Evolutionary conservation across 768 basidiomycete species (phyloP), one percentile per base, ranked within the genome.

Genomic region (Lepiota venenata): DNA sequence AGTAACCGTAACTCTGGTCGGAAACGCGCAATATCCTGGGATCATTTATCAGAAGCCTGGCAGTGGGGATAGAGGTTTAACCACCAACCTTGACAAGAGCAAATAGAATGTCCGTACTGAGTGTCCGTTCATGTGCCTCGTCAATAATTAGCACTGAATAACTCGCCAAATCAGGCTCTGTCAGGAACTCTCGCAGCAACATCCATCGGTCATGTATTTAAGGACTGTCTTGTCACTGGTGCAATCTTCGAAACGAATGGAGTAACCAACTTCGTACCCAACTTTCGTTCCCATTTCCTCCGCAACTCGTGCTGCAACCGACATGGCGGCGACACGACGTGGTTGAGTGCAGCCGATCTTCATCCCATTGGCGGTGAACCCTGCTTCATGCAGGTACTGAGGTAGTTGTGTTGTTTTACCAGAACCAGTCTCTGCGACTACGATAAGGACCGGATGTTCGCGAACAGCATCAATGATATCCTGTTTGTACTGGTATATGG

Each of bases 191-290:
- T 64, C 97, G 82, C 42, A 98, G 74, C 22, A 99, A 78, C 97
- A 99, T 98, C 97, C 97, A 65, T 99, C 97, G 41, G 97, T 99
- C 97, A 99, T 97, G 72, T 99, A 99, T 72, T 99, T 98, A 64
- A 99, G 77, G 41, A 95, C 88, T 3, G 97, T 99, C 76, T 97
- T 98, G 77, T 98, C 94, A 74, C 93, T 97, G 16, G 97, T 99
- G 69, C 94, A 97, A 70, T 99, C 97, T 71, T 99, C 97, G 73
- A 99, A 99, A 29, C 97, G 92, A 62, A 99, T 99, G 32, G 95
- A 96, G 70, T 99, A 99, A n/a, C 97, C 97, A 47, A 99, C 97
- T 72, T 98, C 96, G 62, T 95, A 91, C 9, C 97, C 97, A 38
- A 99, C 87, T 69, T 98, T 90, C 2, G 87, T 90, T 7, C 95